Evolutionary conservation across 2,329 filamentous ascomycete species (phyloP).

Genomic region (Harringtonia lauricola): DNA sequence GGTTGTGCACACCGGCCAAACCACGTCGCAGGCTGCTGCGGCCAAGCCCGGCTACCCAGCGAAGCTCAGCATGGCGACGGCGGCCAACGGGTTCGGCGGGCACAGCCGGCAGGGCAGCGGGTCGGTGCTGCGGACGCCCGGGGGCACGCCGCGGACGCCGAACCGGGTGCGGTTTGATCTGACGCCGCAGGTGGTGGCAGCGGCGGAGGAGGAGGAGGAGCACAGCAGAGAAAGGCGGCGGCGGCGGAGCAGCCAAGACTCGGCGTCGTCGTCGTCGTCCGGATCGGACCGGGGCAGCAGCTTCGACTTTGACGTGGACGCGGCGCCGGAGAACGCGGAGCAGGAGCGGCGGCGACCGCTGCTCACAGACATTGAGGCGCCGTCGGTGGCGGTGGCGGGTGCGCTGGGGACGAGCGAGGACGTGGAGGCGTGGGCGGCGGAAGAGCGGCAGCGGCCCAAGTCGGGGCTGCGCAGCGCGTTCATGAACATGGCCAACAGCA

Average conservation of each 20-base stretch:
- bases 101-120: not conserved
- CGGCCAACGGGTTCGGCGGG: not conserved
- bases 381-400: not conserved
- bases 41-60: not conserved
- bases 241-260: not conserved
- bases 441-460: constrained; percentile 58
- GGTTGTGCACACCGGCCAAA: constrained; percentile 6
- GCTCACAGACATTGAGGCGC: constrained; percentile 39
- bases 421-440: constrained; percentile 35
- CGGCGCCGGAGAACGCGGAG: constrained; percentile 17
- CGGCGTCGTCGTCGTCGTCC: not conserved
- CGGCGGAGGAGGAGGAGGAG: not conserved
- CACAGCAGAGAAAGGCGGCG: no score
- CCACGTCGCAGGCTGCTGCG: no score
- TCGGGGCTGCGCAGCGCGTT: constrained; percentile 81
- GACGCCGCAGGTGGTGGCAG: constrained; percentile 29
- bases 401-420: constrained; percentile 9
- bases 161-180: constrained; percentile 68
- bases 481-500: constrained; percentile 99
- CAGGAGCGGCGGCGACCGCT: constrained; percentile 54
- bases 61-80: not conserved
- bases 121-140: constrained; percentile 10
- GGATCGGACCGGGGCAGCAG: constrained; percentile 6
- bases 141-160: constrained; percentile 46
- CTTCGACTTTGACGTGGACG: constrained; percentile 18